Conservation (phyloP, 2,329 filamentous ascomycete genomes). For the Sporothrix globosa region DNA sequence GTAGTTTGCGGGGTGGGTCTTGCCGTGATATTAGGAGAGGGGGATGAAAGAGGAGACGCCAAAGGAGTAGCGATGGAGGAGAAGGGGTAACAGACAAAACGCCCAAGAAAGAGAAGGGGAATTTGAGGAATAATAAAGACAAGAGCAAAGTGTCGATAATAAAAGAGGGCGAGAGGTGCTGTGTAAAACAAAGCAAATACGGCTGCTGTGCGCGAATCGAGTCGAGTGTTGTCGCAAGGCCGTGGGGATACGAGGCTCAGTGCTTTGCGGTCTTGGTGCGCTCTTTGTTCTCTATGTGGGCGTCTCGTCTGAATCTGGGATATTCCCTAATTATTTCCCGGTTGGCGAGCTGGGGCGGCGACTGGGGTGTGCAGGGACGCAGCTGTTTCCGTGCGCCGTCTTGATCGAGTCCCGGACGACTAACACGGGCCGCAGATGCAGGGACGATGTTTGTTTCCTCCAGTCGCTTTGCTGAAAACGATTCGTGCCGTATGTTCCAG, state of each 20-base stretch:
- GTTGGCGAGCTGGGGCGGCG: not conserved
- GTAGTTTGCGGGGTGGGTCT: constrained; percentile 34
- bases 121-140: constrained; percentile 8
- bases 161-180: not conserved
- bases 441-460: not conserved
- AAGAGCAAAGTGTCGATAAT: not conserved
- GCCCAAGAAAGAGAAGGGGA: constrained; percentile 16
- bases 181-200: constrained; percentile 9
- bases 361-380: constrained; percentile 14
- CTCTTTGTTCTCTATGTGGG: not conserved
- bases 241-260: constrained; percentile 29
- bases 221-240: constrained; percentile 15
- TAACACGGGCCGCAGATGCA: constrained; percentile 12
- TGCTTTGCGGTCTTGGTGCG: constrained; percentile 15
- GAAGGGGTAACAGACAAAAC: not conserved
- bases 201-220: constrained; percentile 20
- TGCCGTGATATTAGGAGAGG: constrained; percentile 32
- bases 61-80: constrained; percentile 20
- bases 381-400: not conserved
- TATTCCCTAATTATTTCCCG: constrained; percentile 2
- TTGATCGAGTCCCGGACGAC: constrained; percentile 20
- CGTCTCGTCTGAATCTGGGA: not conserved
- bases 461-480: not conserved
- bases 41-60: constrained; percentile 19
- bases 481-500: not conserved